Base-by-base conservation (phyloP, 2,329 filamentous ascomycete species). In the Penicillium sp. region DNA sequence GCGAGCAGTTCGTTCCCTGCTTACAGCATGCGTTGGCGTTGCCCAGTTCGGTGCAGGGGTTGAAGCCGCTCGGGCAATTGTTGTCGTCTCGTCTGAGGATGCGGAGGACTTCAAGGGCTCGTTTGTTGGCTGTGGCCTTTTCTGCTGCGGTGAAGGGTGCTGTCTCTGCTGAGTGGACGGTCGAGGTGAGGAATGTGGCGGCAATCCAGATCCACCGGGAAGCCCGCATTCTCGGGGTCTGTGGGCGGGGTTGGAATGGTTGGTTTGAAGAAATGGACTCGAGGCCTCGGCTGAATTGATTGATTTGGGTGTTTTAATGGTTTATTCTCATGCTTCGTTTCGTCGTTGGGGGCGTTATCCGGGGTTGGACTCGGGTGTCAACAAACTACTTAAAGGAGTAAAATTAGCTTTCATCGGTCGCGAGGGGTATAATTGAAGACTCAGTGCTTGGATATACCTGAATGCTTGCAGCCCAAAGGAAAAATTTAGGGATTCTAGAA, bases 1-100 rank as follows among this genome's bases (percentile, higher is more conserved):
- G 77, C 41, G 81, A 79, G 73, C 85, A 87, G 55, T 78, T 75
- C 23, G 82, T 79, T 48, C 75, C 77, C 40, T 74, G 71, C 34
- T 74, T 74, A 70, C 85, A 87, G 76, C 85, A 87, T 53, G 84
- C 76, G 39, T 77, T 76, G 2, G 81, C 72, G 5, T 81, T 80
- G 52, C 80, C 81, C 39, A 84, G 69, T 58, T 77, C 76, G 33
- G 75, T 73, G 72, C 85, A 87, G 43, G 76, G 73, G 56, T 74
- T 78, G 73, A 83, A 84, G 55, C 77, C 78, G 21, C 67, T 72
- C 7, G 81, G 81, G 69, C 85, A 87, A 55, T 68, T 72, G 51
- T 70, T 66, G 39, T 70, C 65, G 34, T 65, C 63, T 33, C 72
- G 68, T 36, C 65, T 69, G 43, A 75, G 53, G 7, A 75, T 46